Conservation (phyloP, 306 rosid species). For the Quercus robur region DNA sequence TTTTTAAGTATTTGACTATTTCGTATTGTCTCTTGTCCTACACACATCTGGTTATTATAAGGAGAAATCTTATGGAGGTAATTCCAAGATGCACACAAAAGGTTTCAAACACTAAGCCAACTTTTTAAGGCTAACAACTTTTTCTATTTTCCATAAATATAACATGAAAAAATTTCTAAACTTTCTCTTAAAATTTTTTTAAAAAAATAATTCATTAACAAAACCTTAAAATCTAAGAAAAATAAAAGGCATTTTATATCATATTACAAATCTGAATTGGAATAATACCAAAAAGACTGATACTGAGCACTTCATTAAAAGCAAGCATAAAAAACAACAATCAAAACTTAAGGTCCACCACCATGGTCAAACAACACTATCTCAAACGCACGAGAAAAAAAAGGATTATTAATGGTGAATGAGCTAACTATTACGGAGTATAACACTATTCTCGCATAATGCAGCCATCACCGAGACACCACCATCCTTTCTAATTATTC, state of each 20-base stretch:
- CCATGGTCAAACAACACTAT: neutral
- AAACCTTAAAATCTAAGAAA: no score
- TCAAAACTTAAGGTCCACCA: neutral
- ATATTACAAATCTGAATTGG: no score
- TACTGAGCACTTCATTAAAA: neutral
- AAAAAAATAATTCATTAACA: no score
- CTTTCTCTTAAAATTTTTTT: no score
- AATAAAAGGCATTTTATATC: no score
- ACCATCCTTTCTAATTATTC: neutral
- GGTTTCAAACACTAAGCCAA: no score
- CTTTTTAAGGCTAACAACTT: no score
- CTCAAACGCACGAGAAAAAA: neutral
- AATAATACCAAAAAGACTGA: no score
- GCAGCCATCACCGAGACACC: neutral
- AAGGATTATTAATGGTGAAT: neutral
- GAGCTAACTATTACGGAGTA: neutral
- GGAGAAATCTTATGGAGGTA: rapidly evolving
- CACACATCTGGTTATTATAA: no score
- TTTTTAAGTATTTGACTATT: no score
- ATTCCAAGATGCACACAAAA: rapidly evolving
- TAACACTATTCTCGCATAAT: neutral
- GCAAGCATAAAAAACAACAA: neutral
- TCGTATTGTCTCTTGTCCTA: rapidly evolving
- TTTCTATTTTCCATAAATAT: no score
- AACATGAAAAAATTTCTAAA: no score